Evolutionary conservation across 2,329 filamentous ascomycete species (phyloP).

Genomic region (Fusarium sp.): DNA sequence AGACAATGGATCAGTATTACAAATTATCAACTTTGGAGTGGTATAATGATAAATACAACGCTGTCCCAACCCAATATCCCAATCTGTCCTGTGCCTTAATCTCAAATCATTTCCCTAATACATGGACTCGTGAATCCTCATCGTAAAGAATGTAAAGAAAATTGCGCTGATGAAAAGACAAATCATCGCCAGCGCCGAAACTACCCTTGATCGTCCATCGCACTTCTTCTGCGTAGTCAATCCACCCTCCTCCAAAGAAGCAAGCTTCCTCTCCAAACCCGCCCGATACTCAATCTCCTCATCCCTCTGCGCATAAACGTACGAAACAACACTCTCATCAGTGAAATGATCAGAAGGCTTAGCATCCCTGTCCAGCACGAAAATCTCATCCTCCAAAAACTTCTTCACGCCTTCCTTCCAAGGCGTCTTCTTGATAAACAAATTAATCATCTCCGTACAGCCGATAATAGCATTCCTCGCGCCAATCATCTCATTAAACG

Average conservation of each 20-base stretch:
- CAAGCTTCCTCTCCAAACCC: neutral
- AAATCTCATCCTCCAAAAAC: constrained; percentile 16
- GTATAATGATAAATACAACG: constrained; percentile 16
- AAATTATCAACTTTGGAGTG: neutral
- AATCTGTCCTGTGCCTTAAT: neutral
- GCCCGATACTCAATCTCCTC: neutral
- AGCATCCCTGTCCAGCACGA: neutral
- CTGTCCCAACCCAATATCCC: neutral
- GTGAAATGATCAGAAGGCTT: constrained; percentile 20
- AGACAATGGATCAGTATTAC: neutral
- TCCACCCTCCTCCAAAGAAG: constrained; percentile 1
- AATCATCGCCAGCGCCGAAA: neutral
- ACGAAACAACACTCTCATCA: constrained; percentile 13
- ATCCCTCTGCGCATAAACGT: neutral
- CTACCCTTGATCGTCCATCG: neutral
- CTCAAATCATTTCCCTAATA: neutral
- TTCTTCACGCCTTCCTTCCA: constrained; percentile 14
- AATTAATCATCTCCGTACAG: constrained; percentile 8
- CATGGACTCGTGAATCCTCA: neutral
- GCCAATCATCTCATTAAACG: constrained; percentile 18
- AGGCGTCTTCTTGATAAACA: constrained; percentile 5
- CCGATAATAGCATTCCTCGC: constrained; percentile 10
- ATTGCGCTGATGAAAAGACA: neutral
- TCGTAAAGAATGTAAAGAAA: neutral
- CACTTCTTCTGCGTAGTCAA: neutral